Evolutionary conservation across 441 rosid genomes (phyloP), one percentile per base, ranked within the genome.

Genomic region (Aquilaria agallochum): DNA sequence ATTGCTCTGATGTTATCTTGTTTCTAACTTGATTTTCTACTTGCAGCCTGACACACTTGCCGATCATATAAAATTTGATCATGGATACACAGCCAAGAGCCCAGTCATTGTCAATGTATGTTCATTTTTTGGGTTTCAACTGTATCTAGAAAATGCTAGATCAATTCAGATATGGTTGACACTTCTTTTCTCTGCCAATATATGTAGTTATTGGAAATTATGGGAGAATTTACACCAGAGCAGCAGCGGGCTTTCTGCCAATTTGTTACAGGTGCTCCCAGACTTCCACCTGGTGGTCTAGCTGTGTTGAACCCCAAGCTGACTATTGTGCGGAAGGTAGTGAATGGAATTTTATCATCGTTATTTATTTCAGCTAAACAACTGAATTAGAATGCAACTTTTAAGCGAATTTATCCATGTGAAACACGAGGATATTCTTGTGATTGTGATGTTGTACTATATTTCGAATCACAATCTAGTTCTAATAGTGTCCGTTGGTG

Each of bases 231-330:
- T 68, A 81, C 97, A 69, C 96, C 98, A 52, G 97, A 96, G 79
- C 95, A 87, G 71, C 98, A 96, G 78, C 86, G 88, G 62, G 84
- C 99, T 49, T 96, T 96, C 86, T 96, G 99, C 79, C 98, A 90
- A 63, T 96, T 93, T 73, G 97, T 96, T 34, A 96, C 99, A n/a
- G 99, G 99, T 62, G 99, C 99, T 62, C 98, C 98, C 31, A 81
- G 98, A 78, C 92, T 93, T 71, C 98, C 98, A 53, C 97, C 98
- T 31, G 98, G 99, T 62, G 98, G 99, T 60, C 69, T 96, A 76
- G 96, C 99, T 4, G 98, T 93, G 64, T 74, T 96, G 55, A 93
- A 86, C 76, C 99, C 99, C 31, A 96, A 90, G 79, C 72, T 96
- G 68, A 96, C 99, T 30, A 93, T 96, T 31, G 99, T 96, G 68